Conservation (phyloP, 2,329 filamentous ascomycete genomes). For the Cercospora sp. region DNA sequence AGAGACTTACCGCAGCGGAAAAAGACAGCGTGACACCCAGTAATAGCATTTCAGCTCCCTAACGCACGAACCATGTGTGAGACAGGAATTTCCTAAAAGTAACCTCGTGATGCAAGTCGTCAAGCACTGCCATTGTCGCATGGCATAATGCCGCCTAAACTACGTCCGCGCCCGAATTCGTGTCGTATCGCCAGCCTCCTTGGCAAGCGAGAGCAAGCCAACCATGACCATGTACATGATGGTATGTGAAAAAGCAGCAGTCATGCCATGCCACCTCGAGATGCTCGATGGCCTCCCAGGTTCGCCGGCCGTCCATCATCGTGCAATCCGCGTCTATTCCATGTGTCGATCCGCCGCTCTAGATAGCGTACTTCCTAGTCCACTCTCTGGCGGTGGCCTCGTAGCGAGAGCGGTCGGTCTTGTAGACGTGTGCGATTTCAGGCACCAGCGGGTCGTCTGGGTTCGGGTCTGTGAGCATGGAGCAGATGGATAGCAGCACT, state of each 20-base stretch:
- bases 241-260: constrained; percentile 12
- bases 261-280: constrained; percentile 19
- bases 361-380: constrained; percentile 99
- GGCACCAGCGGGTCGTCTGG: constrained; percentile 97
- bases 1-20: not conserved
- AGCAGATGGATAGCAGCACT: constrained; percentile 99
- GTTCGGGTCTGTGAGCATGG: constrained; percentile 99
- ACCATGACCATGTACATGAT: constrained; percentile 4
- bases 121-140: constrained; percentile 18
- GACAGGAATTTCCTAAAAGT: constrained; percentile 2
- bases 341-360: constrained; percentile 34
- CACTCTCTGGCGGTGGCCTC: constrained; percentile 96
- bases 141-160: constrained; percentile 22
- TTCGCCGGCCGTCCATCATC: constrained; percentile 9
- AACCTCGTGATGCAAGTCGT: constrained; percentile 18
- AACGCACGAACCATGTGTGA: constrained; percentile 21
- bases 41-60: constrained; percentile 18
- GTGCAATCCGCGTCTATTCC: not conserved
- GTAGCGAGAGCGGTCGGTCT: constrained; percentile 94
- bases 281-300: constrained; percentile 17
- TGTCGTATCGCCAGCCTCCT: constrained; percentile 10
- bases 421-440: constrained; percentile 99
- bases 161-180: constrained; percentile 12
- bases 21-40: not conserved
- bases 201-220: constrained; percentile 8